Evolutionary conservation across 2,329 filamentous ascomycete genomes (phyloP).

Genomic region (Cladosporium colombiae): DNA sequence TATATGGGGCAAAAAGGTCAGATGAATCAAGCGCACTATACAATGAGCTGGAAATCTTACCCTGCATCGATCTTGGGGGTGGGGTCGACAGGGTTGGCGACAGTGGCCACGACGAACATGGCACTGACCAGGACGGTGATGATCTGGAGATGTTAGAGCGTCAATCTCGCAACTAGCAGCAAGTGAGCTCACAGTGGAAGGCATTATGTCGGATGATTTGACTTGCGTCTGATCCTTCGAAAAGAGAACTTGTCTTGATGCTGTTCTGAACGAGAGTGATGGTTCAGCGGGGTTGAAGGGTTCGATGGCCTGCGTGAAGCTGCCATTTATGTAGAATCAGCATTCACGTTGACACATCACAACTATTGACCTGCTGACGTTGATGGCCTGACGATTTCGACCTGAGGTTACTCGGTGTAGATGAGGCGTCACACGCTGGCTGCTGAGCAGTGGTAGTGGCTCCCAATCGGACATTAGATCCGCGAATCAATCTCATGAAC

Average conservation of each 20-base stretch:
- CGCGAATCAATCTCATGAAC: neutral
- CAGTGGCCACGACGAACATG: neutral
- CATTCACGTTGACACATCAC: neutral
- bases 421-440: neutral
- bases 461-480: neutral
- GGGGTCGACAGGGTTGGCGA: neutral
- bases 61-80: neutral
- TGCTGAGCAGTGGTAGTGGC: conserved; percentile 7
- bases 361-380: neutral
- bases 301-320: neutral
- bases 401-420: neutral
- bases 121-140: neutral
- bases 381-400: neutral
- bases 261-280: neutral
- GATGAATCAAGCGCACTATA: neutral
- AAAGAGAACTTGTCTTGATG: neutral
- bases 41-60: neutral
- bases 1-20: neutral
- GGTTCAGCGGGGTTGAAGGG: neutral
- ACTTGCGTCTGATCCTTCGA: conserved; percentile 3
- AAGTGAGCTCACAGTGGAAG: neutral
- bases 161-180: neutral
- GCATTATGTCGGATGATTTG: neutral
- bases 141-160: neutral
- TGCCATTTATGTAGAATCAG: neutral